A percentile compares a stretch with the other conserved stretches of the same genome.
phyloP scores from a whole-genome alignment of 768 basidiomycete genomes.

The Hygrocybe coccinea region DNA sequence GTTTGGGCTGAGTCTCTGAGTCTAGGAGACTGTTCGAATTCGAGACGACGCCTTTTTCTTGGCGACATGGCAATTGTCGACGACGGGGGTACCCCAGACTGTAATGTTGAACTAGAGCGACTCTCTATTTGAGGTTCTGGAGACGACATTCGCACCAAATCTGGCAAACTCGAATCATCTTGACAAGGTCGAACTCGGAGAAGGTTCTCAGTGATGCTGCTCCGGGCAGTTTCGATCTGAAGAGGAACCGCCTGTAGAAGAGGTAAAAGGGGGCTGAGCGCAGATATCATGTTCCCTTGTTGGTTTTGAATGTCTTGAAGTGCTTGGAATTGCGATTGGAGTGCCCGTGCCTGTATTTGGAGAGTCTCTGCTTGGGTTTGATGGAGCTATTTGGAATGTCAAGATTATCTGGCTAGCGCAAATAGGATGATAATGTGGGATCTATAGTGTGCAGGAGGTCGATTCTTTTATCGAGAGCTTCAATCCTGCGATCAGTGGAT shows the following conservation, averaged over 20 bases:
- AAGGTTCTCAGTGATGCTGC: slow-evolving; percentile 30
- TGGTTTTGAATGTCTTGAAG: slow-evolving; percentile 61
- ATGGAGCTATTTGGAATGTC: slow-evolving; percentile 33
- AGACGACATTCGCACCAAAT: slow-evolving; percentile 3
- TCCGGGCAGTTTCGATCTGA: slow-evolving; percentile 47
- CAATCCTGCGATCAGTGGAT: slow-evolving; percentile 33
- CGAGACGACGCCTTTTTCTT: not conserved
- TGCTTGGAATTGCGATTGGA: slow-evolving; percentile 52
- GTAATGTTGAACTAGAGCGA: slow-evolving; percentile 17
- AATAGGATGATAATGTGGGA: not conserved
- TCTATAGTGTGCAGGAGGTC: slow-evolving; percentile 53
- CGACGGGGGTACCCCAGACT: slow-evolving; percentile 5
- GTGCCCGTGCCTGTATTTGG: slow-evolving; percentile 40
- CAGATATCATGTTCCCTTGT: slow-evolving; percentile 49
- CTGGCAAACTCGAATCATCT: not conserved
- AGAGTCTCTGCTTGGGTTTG: slow-evolving; percentile 43
- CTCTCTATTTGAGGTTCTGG: slow-evolving; percentile 11
- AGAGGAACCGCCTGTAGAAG: slow-evolving; percentile 54
- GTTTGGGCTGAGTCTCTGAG: not conserved
- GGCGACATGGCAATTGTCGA: not conserved
- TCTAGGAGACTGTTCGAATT: not conserved
- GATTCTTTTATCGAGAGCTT: slow-evolving; percentile 49
- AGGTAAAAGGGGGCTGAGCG: slow-evolving; percentile 56
- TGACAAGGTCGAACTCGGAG: slow-evolving; percentile 7
- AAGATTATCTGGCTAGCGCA: not conserved